phyloP scores from a whole-genome alignment of 108 stramenopile genomes.

The Aurantiochytrium sp. region DNA sequence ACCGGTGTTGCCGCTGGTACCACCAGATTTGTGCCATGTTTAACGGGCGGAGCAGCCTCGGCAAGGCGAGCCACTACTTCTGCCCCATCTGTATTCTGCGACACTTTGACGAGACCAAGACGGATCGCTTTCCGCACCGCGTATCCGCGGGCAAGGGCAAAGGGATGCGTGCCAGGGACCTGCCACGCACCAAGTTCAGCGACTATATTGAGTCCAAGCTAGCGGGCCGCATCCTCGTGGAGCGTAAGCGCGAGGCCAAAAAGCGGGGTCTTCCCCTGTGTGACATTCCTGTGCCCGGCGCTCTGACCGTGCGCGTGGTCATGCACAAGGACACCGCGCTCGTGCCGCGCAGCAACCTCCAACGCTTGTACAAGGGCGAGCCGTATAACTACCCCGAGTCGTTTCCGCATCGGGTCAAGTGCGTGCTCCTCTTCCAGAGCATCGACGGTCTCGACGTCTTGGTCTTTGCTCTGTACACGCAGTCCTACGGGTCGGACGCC shows the following conservation, averaged over 20 bases:
- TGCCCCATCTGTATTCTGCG: background rate
- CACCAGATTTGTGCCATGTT: constrained; percentile 99
- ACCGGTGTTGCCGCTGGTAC: constrained; percentile 89
- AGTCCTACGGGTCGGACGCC: constrained; percentile 87
- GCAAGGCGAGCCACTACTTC: background rate
- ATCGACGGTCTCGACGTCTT: constrained; percentile 90
- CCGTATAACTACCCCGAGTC: constrained; percentile 61
- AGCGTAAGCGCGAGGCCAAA: background rate
- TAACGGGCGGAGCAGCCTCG: constrained; percentile 53
- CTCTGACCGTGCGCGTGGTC: background rate
- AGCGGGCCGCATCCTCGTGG: background rate
- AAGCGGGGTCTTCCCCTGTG: background rate
- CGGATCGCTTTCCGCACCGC: background rate
- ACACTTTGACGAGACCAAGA: background rate
- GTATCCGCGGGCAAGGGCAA: background rate
- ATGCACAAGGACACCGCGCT: background rate
- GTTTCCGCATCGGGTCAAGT: constrained; percentile 80
- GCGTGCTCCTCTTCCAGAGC: constrained; percentile 82
- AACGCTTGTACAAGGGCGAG: background rate
- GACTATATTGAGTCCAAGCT: constrained; percentile 2
- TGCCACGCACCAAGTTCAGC: background rate
- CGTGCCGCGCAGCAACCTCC: background rate
- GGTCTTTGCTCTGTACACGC: constrained; percentile 92
- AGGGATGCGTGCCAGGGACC: background rate
- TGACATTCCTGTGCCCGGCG: background rate